Evolutionary conservation across 345 rosid genomes (phyloP).

Genomic region (Ceriops decandra): DNA sequence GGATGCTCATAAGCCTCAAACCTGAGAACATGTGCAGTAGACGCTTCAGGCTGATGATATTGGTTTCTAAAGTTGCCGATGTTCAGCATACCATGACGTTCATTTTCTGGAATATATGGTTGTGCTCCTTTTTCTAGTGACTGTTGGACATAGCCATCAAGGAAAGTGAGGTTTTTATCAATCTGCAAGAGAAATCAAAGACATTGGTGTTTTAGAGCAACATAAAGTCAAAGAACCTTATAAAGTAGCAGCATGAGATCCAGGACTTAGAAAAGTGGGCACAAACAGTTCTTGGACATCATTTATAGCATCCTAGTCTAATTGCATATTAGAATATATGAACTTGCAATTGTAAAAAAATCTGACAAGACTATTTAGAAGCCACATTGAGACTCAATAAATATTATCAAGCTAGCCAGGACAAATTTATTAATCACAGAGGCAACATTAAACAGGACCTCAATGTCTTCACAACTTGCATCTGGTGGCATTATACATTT

Average conservation of each 20-base stretch:
- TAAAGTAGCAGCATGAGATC: not conserved
- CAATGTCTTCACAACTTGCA: slow-evolving; percentile 94
- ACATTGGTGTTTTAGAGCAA: not conserved
- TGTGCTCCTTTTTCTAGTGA: slow-evolving; percentile 75
- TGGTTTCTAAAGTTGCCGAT: slow-evolving; percentile 51
- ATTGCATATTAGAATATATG: too few relatives aligned
- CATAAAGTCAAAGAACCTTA: not conserved
- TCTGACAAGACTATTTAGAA: not conserved
- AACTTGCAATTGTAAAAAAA: not conserved
- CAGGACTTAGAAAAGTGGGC: not conserved
- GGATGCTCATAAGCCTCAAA: slow-evolving; percentile 97
- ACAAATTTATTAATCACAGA: not conserved
- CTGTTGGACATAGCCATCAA: slow-evolving; percentile 60
- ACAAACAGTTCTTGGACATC: too few relatives aligned
- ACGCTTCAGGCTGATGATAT: slow-evolving; percentile 57
- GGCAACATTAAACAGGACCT: slow-evolving; percentile 41
- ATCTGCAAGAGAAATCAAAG: slow-evolving; percentile 47
- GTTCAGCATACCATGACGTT: slow-evolving; percentile 52
- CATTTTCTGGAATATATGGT: slow-evolving; percentile 77
- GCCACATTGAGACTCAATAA: not conserved
- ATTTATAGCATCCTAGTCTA: too few relatives aligned
- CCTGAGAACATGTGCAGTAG: slow-evolving; percentile 63
- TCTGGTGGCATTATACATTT: slow-evolving; percentile 71
- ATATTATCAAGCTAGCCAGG: not conserved
- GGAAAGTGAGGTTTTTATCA: slow-evolving; percentile 76